Evolutionary conservation across 306 rosid species (phyloP).

Genomic region (Quercus suber): DNA sequence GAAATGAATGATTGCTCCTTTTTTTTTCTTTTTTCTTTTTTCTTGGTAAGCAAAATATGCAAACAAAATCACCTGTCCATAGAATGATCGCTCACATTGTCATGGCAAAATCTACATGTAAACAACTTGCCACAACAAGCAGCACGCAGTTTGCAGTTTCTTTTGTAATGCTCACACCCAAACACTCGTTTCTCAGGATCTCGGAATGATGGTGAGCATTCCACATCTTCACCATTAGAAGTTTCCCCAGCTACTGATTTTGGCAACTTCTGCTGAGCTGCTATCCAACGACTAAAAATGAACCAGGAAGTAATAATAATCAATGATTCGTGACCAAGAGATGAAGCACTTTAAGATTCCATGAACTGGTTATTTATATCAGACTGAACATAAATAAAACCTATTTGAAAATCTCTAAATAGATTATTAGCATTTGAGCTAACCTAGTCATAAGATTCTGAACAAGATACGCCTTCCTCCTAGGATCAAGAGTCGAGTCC

Average conservation of each 20-base stretch:
- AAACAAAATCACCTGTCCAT: conserved; percentile 80
- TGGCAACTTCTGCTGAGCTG: conserved; percentile 92
- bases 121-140: conserved; percentile 93
- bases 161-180: conserved; percentile 98
- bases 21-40: too few relatives aligned
- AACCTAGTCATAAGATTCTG: conserved; percentile 99
- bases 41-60: too few relatives aligned
- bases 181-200: conserved; percentile 65
- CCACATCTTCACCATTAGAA: conserved; percentile 64
- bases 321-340: conserved; percentile 19
- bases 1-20: background rate
- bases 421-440: conserved; percentile 14
- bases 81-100: conserved; percentile 96
- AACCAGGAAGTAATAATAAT: conserved; percentile 20
- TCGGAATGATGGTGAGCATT: conserved; percentile 59
- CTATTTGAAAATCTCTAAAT: background rate
- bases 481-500: conserved; percentile 93
- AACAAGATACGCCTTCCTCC: conserved; percentile 96
- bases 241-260: conserved; percentile 59
- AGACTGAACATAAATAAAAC: conserved; percentile 18
- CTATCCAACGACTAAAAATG: conserved; percentile 88
- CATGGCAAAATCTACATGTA: conserved; percentile 97
- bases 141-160: conserved; percentile 97
- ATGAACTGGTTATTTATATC: conserved; percentile 11
- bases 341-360: conserved; percentile 14